Base-by-base conservation (phyloP, 2,329 filamentous ascomycete genomes). In the Monosporascus sp. region DNA sequence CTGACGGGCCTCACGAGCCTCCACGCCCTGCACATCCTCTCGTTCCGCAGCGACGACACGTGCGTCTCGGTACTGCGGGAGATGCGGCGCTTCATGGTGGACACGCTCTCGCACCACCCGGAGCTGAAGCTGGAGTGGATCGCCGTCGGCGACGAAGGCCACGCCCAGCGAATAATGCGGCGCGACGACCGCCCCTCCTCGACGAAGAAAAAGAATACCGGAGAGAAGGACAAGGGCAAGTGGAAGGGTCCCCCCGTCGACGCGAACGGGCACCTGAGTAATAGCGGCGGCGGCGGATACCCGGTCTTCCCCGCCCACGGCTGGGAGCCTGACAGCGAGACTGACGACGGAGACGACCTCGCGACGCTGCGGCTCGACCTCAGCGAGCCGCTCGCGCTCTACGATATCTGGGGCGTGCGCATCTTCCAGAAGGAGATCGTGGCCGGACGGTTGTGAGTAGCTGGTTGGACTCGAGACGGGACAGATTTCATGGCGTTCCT, bases 351-450 rank as follows among this genome's bases (percentile, higher is more conserved):
- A 20, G 65, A 69, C 3, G 65, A 63, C 1, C 59, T 60, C n/a
- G 55, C 57, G 1, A 59, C 56, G 5, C 48, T 64, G 36, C 73
- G 67, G 55, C 63, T 76, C 6, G 69, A 74, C 54, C 66, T 70
- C 7, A 54, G 73, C 3, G 72, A 75, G 18, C 65, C 64, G 3
- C 60, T 74, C 8, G 64, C 65, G 6, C 77, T 77, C 55, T 74
- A 71, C 48, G 74, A 79, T 46, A 66, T 78, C 6, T 67, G 57
- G 57, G 79, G 73, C 0, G 72, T 83, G 37, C 73, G 72, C 55
- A 83, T 85, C 48, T 85, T 84, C 57, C 74, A 80, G 59, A 83
- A 82, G 65, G 80, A 83, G 61, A 66, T 84, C 48, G 70, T 76
- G 34, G 57, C 58, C 22, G 76, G 75, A 2, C 65, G 70, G 22